Percentiles rank a stretch among this genome's conserved stretches.
These are phyloP conservation scores for Nigrospora oryzae DNA, from an alignment of 2,329 filamentous ascomycete species.

Conservation along the genomic window DNA sequence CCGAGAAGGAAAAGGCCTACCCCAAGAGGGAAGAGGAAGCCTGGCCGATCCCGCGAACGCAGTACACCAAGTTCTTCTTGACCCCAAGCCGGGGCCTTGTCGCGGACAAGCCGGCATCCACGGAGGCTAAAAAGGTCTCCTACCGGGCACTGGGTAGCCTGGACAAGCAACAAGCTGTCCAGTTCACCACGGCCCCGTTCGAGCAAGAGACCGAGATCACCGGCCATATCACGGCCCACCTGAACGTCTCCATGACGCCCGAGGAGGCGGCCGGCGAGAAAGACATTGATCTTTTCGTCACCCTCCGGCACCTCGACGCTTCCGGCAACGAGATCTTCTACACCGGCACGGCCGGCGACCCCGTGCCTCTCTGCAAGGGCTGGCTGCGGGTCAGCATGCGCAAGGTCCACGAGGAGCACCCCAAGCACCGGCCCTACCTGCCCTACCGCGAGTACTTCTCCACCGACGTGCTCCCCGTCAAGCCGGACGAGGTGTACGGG, in stretches of 20 bases:
- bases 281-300: conserved; percentile 58
- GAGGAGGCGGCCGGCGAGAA: conserved; percentile 30
- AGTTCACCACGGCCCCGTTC: conserved; percentile 51
- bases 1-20: conserved; percentile 49
- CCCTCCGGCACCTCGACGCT: conserved; percentile 48
- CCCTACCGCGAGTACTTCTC: conserved; percentile 51
- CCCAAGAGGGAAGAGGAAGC: conserved; percentile 46
- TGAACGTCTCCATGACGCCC: conserved; percentile 55
- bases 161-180: conserved; percentile 41
- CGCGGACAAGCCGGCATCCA: conserved; percentile 16
- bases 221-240: conserved; percentile 55
- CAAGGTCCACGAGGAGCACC: conserved; percentile 40
- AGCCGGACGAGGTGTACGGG: conserved; percentile 43
- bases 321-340: conserved; percentile 51
- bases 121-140: conserved; percentile 30
- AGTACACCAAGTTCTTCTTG: conserved; percentile 55
- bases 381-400: conserved; percentile 53
- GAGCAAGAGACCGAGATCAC: conserved; percentile 61
- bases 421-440: conserved; percentile 42
- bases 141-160: conserved; percentile 53
- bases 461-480: conserved; percentile 45
- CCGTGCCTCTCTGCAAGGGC: conserved; percentile 54
- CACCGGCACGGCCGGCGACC: conserved; percentile 57
- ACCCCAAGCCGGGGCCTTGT: conserved; percentile 35
- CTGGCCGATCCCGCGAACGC: conserved; percentile 60